Percentiles rank a stretch among this genome's conserved stretches.
Conservation (phyloP, 208 protist species). For the Endotrypanum monterogeii region DNA sequence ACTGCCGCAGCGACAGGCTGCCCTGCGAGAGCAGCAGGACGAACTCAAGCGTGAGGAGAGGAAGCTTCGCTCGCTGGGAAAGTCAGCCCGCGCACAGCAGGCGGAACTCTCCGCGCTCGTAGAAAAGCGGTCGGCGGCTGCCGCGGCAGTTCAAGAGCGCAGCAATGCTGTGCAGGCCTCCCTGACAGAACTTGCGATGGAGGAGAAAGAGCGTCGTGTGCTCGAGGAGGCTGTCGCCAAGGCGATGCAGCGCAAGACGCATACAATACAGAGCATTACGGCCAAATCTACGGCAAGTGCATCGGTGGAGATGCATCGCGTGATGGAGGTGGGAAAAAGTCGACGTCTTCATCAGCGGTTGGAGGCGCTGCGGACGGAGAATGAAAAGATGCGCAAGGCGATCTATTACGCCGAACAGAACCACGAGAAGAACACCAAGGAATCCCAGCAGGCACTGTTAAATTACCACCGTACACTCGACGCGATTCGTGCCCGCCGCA, state of each 20-base stretch:
- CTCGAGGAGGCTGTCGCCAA: constrained; percentile 62
- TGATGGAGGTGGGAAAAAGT: constrained; percentile 86
- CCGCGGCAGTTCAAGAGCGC: constrained; percentile 50
- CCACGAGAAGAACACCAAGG: constrained; percentile 72
- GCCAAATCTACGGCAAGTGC: constrained; percentile 51
- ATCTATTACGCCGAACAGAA: constrained; percentile 94
- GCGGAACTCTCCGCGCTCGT: constrained; percentile 54
- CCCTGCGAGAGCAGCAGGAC: constrained; percentile 77
- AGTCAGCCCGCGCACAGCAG: constrained; percentile 62
- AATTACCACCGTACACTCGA: constrained; percentile 94
- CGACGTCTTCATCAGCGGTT: constrained; percentile 92
- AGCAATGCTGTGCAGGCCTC: constrained; percentile 59
- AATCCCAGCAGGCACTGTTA: constrained; percentile 74
- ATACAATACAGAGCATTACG: constrained; percentile 68
- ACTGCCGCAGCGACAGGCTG: constrained; percentile 77
- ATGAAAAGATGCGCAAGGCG: constrained; percentile 87
- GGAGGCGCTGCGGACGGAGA: constrained; percentile 81
- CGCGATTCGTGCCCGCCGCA: constrained; percentile 87
- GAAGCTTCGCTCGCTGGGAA: constrained; percentile 37
- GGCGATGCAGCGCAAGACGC: constrained; percentile 70
- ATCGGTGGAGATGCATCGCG: constrained; percentile 72
- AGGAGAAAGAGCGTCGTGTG: constrained; percentile 72
- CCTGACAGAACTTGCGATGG: constrained; percentile 46
- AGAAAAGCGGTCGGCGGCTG: constrained; percentile 45
- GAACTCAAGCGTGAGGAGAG: constrained; percentile 55